Base-by-base conservation (phyloP, 257 asterid species). In the Verbena officinalis region DNA sequence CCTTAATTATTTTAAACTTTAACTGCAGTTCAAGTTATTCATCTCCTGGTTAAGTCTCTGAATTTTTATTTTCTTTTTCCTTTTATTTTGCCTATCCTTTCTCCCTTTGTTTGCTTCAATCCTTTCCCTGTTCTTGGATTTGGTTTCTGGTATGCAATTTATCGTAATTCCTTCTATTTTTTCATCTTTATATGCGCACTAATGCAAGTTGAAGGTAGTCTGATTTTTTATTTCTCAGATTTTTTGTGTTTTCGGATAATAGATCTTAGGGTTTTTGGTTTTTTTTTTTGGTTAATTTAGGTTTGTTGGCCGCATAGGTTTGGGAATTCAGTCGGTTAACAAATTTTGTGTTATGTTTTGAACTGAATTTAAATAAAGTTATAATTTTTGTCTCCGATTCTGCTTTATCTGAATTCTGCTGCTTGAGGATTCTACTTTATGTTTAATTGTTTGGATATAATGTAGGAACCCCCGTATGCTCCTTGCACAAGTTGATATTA, bases 201-300 rank as follows among this genome's bases (percentile, higher is more conserved):
- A 27, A 42, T 65, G 36, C 73, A 50, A 48, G 69, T 72, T 73
- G 55, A 61, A 9, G 58, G 67, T 23, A 45, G 62, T 19, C 7
- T 44, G 50, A 24, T 27, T 46, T 63, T 64, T 64, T 17, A 17
- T 38, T 68, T 50, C 27, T 31, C 50, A 16, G 52, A 31, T 38
- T 63, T n/a, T 42, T 54, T 21, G 21, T 44, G 54, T 62, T 38
- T 70, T 59, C 9, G 75, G 54, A 72, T 31, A 67, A 42, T 70
- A 74, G 84, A 82, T 82, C 77, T 71, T 73, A 73, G 78, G 77
- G 68, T 59, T 78, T 58, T n/a, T n/a, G n/a, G n/a, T n/a, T n/a
- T n/a, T n/a, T 66, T 45, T 50, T 51, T 45, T 36, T 9, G 8
- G 36, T 55, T 30, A 11, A 59, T 62, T 74, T 23, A 19, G 15